Base-by-base conservation (phyloP, 2,329 filamentous ascomycete species). In the Pseudocercospora cruenta region DNA sequence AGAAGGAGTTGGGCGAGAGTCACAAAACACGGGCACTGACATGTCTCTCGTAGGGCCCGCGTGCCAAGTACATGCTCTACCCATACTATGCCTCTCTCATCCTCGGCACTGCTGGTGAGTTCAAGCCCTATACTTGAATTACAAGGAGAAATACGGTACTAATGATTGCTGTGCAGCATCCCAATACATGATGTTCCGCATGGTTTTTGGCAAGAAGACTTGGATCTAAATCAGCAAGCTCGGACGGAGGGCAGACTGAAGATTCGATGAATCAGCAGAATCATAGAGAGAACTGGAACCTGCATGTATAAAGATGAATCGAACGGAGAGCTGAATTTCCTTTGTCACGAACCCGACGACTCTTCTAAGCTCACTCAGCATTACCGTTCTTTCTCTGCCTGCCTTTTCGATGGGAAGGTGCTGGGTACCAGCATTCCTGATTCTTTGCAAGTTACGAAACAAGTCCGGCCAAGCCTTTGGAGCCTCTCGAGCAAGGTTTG, bases 141-240 rank as follows among this genome's bases (percentile, higher is more conserved):
- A 60, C 7, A 19, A 14, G 9, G 4, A n/a, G 33, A 16, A 24
- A 12, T 6, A 21, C 21, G 9, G n/a, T 55, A 16, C 62, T 68
- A 22, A 67, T 33, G 63, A 21, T 43, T 26, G 28, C 22, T 10
- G 39, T 31, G 49, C 65, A 82, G 82, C 77, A 62, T 77, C 79
- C 70, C 82, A 92, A 81, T 94, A 91, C 84, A 90, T 89, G 83
- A 89, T 91, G 83, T 82, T 85, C 79, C 90, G 91, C 78, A 88
- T 91, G 83, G 82, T 91, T 70, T 78, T 89, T 45, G 91, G 91
- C 76, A 87, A 94, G 85, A 94, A 93, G 87, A 92, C 89, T 69
- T 93, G 89, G 88, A 91, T 67, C 47, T 64, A 61, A 60, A 63
- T 45, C n/a, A 49, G 55, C 24, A 58, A 49, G 55, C 36, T 47